phyloP scores from a whole-genome alignment of 2,329 filamentous ascomycete species.

The Juglanconis oblonga region DNA sequence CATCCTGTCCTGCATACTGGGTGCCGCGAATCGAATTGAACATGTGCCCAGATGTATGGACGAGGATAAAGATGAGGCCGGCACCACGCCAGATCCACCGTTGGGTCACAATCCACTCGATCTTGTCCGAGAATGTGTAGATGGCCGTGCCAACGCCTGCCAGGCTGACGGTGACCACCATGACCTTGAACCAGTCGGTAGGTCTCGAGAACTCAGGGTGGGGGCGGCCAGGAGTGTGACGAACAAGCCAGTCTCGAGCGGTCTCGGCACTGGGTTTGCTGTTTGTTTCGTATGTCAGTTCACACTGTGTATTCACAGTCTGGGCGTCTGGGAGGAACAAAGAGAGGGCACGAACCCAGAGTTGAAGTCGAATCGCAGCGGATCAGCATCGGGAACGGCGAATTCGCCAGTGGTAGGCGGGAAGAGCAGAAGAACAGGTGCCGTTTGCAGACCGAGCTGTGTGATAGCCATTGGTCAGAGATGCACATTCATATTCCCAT shows the following conservation, averaged over 20 bases:
- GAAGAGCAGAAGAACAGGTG: slow-evolving; percentile 85
- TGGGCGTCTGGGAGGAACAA: background rate
- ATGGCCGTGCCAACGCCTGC: slow-evolving; percentile 68
- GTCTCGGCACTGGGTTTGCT: slow-evolving; percentile 75
- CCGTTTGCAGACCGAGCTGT: slow-evolving; percentile 89
- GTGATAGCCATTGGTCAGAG: background rate
- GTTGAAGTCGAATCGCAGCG: slow-evolving; percentile 81
- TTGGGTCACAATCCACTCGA: slow-evolving; percentile 80
- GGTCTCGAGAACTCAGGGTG: slow-evolving; percentile 79
- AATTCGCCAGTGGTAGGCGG: slow-evolving; percentile 79
- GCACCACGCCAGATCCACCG: slow-evolving; percentile 91
- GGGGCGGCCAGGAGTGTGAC: slow-evolving; percentile 73
- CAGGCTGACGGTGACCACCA: slow-evolving; percentile 65
- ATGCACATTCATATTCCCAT: background rate
- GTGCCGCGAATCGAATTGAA: slow-evolving; percentile 98
- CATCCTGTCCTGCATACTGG: slow-evolving; percentile 84
- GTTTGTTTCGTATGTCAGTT: slow-evolving; percentile 1
- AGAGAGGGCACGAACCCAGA: slow-evolving; percentile 57
- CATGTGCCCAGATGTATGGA: slow-evolving; percentile 98
- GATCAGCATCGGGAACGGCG: slow-evolving; percentile 66
- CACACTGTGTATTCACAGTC: background rate
- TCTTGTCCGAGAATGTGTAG: slow-evolving; percentile 71
- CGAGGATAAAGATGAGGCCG: slow-evolving; percentile 81
- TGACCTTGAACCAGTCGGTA: slow-evolving; percentile 75
- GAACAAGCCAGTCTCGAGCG: slow-evolving; percentile 73